Conservation (phyloP, 2,329 filamentous ascomycete genomes). For the Hymenoscyphus salicellus region DNA sequence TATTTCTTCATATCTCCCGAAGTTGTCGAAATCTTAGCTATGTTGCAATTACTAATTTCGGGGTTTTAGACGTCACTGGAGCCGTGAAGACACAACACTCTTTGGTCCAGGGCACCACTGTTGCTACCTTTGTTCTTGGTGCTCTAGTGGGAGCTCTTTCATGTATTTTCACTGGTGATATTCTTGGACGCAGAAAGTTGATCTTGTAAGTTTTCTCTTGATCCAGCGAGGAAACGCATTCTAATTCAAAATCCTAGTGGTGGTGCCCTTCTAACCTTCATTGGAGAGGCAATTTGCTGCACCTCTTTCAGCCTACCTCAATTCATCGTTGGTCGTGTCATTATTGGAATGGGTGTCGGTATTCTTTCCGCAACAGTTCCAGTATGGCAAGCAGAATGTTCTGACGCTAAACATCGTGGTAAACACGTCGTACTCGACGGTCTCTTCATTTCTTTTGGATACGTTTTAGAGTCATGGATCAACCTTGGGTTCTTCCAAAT, state of each 20-base stretch:
- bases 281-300: slow-evolving; percentile 43
- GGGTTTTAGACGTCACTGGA: neutral
- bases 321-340: slow-evolving; percentile 77
- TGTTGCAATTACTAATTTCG: neutral
- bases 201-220: neutral
- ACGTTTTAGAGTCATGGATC: slow-evolving; percentile 58
- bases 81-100: neutral
- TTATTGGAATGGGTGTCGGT: slow-evolving; percentile 70
- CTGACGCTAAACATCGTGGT: slow-evolving; percentile 51
- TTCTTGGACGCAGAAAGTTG: slow-evolving; percentile 38
- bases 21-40: neutral
- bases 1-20: neutral
- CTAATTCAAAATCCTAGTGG: slow-evolving; percentile 37
- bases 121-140: slow-evolving; percentile 40
- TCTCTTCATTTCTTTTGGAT: slow-evolving; percentile 51
- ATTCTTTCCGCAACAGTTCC: slow-evolving; percentile 43
- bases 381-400: slow-evolving; percentile 58
- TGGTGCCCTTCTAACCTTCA: slow-evolving; percentile 39
- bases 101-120: slow-evolving; percentile 34
- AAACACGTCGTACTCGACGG: slow-evolving; percentile 57
- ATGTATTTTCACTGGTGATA: slow-evolving; percentile 39
- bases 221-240: neutral
- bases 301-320: slow-evolving; percentile 41
- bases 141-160: slow-evolving; percentile 39
- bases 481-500: slow-evolving; percentile 52